A percentile compares a stretch with the other conserved stretches of the same genome.
Conservation (phyloP, 1,284 basidiomycete genomes). For the Termitomyces sp. region DNA sequence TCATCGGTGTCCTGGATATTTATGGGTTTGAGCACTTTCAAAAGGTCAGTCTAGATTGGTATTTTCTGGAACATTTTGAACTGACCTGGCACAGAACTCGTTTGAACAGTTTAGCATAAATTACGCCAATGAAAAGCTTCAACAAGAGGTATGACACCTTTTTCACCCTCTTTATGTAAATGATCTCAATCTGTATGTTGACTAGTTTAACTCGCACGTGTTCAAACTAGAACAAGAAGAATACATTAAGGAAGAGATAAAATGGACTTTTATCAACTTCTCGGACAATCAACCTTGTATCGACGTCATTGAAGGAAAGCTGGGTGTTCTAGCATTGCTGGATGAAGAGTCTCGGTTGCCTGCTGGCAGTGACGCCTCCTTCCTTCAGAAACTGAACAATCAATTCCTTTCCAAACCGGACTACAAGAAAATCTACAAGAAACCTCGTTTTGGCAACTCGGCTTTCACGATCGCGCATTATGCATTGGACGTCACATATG, state of each 20-base stretch:
- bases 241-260: conserved; percentile 97
- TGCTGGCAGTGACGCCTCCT: conserved; percentile 88
- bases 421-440: conserved; percentile 91
- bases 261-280: conserved; percentile 99
- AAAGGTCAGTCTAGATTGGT: conserved; percentile 47
- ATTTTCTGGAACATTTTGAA: conserved; percentile 10
- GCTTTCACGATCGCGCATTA: conserved; percentile 99
- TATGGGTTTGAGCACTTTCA: conserved; percentile 98
- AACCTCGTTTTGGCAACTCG: conserved; percentile 94
- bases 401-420: conserved; percentile 85
- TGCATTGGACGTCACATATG: conserved; percentile 97
- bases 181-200: conserved; percentile 13
- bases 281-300: conserved; percentile 99
- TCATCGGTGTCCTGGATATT: conserved; percentile 97
- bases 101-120: conserved; percentile 99
- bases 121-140: conserved; percentile 98
- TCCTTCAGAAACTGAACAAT: conserved; percentile 89
- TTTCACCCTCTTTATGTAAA: conserved; percentile 28
- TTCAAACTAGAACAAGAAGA: conserved; percentile 99
- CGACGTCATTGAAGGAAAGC: conserved; percentile 96
- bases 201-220: conserved; percentile 94
- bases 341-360: conserved; percentile 99
- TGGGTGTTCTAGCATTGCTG: conserved; percentile 91
- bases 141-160: conserved; percentile 76
- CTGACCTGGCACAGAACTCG: conserved; percentile 65